Evolutionary conservation across 2,329 filamentous ascomycete genomes (phyloP).

Genomic region (Neonectria faginata): DNA sequence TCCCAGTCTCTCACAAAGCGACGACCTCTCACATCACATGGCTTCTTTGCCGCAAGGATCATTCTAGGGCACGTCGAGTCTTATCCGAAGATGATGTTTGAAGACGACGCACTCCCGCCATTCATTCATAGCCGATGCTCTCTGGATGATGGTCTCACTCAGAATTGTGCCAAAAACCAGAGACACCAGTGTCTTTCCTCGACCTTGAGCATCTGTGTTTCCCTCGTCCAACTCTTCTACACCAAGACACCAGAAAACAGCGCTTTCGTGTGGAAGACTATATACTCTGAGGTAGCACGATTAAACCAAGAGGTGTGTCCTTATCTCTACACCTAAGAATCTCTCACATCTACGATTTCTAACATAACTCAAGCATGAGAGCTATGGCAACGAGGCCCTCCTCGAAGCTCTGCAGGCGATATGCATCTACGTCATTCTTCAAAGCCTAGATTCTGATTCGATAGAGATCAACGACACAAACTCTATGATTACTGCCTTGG

Average conservation of each 20-base stretch:
- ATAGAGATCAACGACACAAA: constrained; percentile 22
- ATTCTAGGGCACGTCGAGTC: constrained; percentile 35
- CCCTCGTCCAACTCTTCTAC: constrained; percentile 33
- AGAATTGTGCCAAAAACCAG: constrained; percentile 17
- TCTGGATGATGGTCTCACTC: constrained; percentile 13
- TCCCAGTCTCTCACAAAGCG: constrained; percentile 23
- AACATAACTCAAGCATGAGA: constrained; percentile 5
- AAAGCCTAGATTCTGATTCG: constrained; percentile 25
- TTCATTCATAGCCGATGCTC: constrained; percentile 36
- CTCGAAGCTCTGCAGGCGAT: constrained; percentile 27
- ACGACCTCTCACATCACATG: constrained; percentile 16
- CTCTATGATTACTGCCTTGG: constrained; percentile 15
- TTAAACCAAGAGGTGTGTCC: constrained; percentile 26
- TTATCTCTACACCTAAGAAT: too few relatives aligned
- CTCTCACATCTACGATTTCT: neutral
- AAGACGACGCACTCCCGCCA: constrained; percentile 31
- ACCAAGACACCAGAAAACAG: constrained; percentile 28
- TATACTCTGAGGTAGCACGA: constrained; percentile 31
- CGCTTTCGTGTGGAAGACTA: constrained; percentile 35
- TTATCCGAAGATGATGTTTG: constrained; percentile 36
- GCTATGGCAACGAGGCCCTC: neutral
- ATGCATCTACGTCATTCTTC: constrained; percentile 28
- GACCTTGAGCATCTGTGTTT: constrained; percentile 30
- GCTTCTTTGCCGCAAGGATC: constrained; percentile 24
- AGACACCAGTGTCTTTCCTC: constrained; percentile 33